Percentiles rank a stretch among this genome's conserved stretches.
phyloP scores from a whole-genome alignment of 2,329 filamentous ascomycete species.

The Plectosphaerella plurivora region DNA sequence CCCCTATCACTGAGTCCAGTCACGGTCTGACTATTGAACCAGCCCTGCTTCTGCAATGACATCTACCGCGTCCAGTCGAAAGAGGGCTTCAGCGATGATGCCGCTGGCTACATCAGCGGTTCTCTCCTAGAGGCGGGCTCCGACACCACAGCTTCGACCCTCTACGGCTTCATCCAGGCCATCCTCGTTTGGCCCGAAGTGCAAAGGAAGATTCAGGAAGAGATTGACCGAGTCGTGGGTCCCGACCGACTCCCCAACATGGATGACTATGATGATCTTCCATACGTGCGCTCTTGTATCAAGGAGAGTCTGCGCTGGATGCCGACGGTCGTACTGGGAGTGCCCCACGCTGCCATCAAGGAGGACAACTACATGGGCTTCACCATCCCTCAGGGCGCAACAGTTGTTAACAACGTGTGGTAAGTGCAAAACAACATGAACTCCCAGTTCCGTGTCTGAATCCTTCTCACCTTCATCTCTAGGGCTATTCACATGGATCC shows the following conservation, averaged over 20 bases:
- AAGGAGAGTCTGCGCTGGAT: slow-evolving; percentile 44
- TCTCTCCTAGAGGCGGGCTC: slow-evolving; percentile 33
- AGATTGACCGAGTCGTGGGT: slow-evolving; percentile 39
- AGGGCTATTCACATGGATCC: slow-evolving; percentile 40
- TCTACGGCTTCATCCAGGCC: slow-evolving; percentile 39
- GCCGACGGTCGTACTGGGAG: slow-evolving; percentile 29
- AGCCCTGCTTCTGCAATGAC: too few relatives aligned
- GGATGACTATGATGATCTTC: slow-evolving; percentile 35
- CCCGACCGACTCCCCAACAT: slow-evolving; percentile 33
- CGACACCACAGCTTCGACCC: slow-evolving; percentile 36
- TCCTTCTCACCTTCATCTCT: neutral
- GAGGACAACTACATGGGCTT: slow-evolving; percentile 33
- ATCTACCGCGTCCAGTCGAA: too few relatives aligned
- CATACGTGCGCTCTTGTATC: slow-evolving; percentile 40
- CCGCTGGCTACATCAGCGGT: slow-evolving; percentile 26
- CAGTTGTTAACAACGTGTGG: slow-evolving; percentile 36
- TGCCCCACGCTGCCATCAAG: slow-evolving; percentile 30
- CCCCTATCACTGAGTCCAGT: too few relatives aligned
- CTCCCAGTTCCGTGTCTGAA: neutral
- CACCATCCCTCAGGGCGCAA: slow-evolving; percentile 36
- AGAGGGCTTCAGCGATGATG: slow-evolving; percentile 20
- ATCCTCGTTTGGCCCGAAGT: slow-evolving; percentile 37
- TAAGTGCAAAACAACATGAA: slow-evolving; percentile 9
- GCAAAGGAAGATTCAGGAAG: slow-evolving; percentile 32
- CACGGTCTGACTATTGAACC: too few relatives aligned